A percentile compares a stretch with the other conserved stretches of the same genome.
phyloP scores from a whole-genome alignment of 306 rosid genomes.

The Betula pendula region DNA sequence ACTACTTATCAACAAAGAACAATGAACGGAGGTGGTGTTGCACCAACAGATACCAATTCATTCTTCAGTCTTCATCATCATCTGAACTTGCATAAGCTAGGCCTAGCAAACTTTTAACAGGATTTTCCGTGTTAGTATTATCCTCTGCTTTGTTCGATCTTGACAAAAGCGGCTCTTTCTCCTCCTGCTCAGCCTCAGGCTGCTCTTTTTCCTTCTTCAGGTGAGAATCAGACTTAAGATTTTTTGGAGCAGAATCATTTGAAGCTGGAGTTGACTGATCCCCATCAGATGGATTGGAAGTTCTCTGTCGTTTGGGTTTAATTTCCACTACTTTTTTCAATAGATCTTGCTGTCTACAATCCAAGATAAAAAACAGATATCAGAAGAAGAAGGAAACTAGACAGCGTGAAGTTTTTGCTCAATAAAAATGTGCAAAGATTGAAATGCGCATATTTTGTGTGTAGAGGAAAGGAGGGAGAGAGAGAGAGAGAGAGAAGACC shows the following conservation, averaged over 20 bases:
- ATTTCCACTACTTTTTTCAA: slow-evolving; percentile 85
- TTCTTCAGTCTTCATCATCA: slow-evolving; percentile 72
- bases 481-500: slow-evolving; percentile 42
- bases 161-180: slow-evolving; percentile 19
- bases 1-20: slow-evolving; percentile 28
- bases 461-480: neutral
- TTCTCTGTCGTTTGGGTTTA: slow-evolving; percentile 80
- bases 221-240: slow-evolving; percentile 25
- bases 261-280: slow-evolving; percentile 33
- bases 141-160: slow-evolving; percentile 35
- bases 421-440: neutral
- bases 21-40: slow-evolving; percentile 5
- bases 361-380: slow-evolving; percentile 5
- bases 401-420: neutral
- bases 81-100: slow-evolving; percentile 85
- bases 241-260: slow-evolving; percentile 16
- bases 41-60: slow-evolving; percentile 8
- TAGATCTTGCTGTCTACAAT: slow-evolving; percentile 82
- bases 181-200: slow-evolving; percentile 17
- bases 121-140: slow-evolving; percentile 37
- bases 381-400: neutral
- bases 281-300: slow-evolving; percentile 35
- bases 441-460: neutral
- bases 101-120: slow-evolving; percentile 71
- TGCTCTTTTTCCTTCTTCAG: slow-evolving; percentile 41